These are phyloP conservation scores for Candida sp. DNA, from an alignment of 1,139 yeast species.

Conservation along the genomic window DNA sequence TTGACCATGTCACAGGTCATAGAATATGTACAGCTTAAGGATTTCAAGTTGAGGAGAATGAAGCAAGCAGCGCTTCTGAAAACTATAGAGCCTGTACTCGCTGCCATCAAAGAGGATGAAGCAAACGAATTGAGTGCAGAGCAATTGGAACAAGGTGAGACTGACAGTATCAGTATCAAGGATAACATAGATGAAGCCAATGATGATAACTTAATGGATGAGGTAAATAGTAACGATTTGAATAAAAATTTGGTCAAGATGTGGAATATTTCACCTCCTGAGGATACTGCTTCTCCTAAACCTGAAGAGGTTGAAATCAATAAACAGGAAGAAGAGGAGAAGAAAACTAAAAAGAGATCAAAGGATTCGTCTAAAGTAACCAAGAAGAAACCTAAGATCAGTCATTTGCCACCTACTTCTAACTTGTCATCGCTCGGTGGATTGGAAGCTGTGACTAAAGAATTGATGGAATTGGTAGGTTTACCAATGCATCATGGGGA, in stretches of 20 bases:
- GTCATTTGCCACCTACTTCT: conserved; percentile 68
- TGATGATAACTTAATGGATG: conserved; percentile 55
- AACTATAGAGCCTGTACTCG: conserved; percentile 53
- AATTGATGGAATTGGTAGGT: conserved; percentile 85
- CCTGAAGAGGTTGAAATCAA: conserved; percentile 7
- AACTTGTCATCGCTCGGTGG: conserved; percentile 84
- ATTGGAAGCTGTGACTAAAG: conserved; percentile 76
- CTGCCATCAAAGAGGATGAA: conserved; percentile 44
- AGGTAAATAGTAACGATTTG: conserved; percentile 57
- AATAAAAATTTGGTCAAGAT: conserved; percentile 73
- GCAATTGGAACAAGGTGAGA: conserved; percentile 22
- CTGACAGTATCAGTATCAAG: conserved; percentile 20
- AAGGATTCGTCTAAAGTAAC: conserved; percentile 25
- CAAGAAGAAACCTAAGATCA: conserved; percentile 46
- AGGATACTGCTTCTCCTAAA: conserved; percentile 6
- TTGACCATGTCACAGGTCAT: conserved; percentile 48
- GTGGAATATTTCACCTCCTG: conserved; percentile 45
- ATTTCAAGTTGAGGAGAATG: conserved; percentile 62
- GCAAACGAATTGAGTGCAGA: conserved; percentile 28
- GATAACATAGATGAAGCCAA: conserved; percentile 42
- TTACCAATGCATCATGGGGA: conserved; percentile 94
- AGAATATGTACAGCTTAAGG: conserved; percentile 55
- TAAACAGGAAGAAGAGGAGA: conserved; percentile 13
- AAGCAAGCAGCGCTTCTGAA: conserved; percentile 57
- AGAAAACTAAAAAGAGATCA: conserved; percentile 26